A percentile compares a stretch with the other conserved stretches of the same genome.
Evolutionary conservation across 75 land plant species (phyloP).

Genomic region (Isoetes taiwanensis): DNA sequence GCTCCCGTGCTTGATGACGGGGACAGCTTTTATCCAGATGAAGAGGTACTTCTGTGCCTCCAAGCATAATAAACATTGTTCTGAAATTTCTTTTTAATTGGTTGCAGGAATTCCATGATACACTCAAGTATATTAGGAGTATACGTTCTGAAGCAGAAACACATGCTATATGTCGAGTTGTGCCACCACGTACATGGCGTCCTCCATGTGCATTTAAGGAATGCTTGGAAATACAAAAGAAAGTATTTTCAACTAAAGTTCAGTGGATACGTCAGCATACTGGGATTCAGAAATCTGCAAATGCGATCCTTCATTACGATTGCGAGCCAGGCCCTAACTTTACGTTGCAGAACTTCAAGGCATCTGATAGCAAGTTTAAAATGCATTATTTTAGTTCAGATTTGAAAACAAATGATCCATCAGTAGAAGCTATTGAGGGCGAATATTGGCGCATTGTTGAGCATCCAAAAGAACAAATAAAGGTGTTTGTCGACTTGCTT

Average conservation of each 20-base stretch:
- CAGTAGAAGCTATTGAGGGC: constrained; percentile 61
- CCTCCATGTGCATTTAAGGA: constrained; percentile 66
- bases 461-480: constrained; percentile 67
- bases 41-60: too few species aligned
- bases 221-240: constrained; percentile 24
- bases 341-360: constrained; percentile 52
- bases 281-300: constrained; percentile 18
- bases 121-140: constrained; percentile 57
- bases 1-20: too few species aligned
- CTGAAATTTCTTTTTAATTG: too few species aligned
- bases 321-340: constrained; percentile 62
- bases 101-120: constrained; percentile 81
- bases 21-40: too few species aligned
- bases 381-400: constrained; percentile 48
- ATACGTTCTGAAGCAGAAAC: constrained; percentile 58
- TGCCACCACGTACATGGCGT: constrained; percentile 80
- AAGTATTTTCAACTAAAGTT: constrained; percentile 49
- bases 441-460: constrained; percentile 92
- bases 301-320: too few species aligned
- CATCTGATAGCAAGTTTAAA: constrained; percentile 70
- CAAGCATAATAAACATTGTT: too few species aligned
- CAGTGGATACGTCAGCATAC: constrained; percentile 50
- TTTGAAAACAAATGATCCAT: constrained; percentile 41
- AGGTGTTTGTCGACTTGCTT: too few species aligned
- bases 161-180: constrained; percentile 89